A percentile compares a stretch with the other conserved stretches of the same genome.
phyloP scores from a whole-genome alignment of 129 eudicot genomes.

The Scalesia atractyloides region DNA sequence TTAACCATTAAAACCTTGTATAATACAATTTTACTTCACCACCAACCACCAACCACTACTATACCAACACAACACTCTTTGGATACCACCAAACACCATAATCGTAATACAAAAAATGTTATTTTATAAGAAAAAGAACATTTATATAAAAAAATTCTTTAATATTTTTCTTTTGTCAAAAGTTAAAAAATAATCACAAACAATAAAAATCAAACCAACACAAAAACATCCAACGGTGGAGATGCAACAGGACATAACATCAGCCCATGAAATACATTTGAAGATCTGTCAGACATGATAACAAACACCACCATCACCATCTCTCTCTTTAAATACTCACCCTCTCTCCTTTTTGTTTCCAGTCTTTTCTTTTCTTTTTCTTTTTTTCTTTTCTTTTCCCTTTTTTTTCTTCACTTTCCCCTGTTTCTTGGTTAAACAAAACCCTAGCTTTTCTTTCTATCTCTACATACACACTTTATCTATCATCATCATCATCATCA shows the following conservation, averaged over 20 bases:
- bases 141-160: not conserved
- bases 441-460: slow-evolving; percentile 35
- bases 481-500: too few relatives aligned
- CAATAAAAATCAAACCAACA: not conserved
- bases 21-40: not conserved
- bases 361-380: not conserved
- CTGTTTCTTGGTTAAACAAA: slow-evolving; percentile 6
- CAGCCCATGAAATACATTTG: slow-evolving; percentile 17
- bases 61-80: not conserved
- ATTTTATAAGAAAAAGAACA: not conserved
- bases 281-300: slow-evolving; percentile 32
- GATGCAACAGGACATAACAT: slow-evolving; percentile 5
- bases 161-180: not conserved
- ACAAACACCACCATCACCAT: slow-evolving; percentile 33
- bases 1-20: not conserved
- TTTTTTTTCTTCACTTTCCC: slow-evolving; percentile 3
- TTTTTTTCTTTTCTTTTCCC: not conserved
- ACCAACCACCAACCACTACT: not conserved
- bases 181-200: not conserved
- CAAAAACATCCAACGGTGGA: slow-evolving; percentile 23
- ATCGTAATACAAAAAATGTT: not conserved
- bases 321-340: slow-evolving; percentile 30
- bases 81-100: not conserved
- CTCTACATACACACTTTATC: slow-evolving; percentile 13
- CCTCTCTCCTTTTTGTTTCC: slow-evolving; percentile 16